These are phyloP conservation scores for Tylopilus sp. DNA, from an alignment of 768 basidiomycete species.

Conservation along the genomic window DNA sequence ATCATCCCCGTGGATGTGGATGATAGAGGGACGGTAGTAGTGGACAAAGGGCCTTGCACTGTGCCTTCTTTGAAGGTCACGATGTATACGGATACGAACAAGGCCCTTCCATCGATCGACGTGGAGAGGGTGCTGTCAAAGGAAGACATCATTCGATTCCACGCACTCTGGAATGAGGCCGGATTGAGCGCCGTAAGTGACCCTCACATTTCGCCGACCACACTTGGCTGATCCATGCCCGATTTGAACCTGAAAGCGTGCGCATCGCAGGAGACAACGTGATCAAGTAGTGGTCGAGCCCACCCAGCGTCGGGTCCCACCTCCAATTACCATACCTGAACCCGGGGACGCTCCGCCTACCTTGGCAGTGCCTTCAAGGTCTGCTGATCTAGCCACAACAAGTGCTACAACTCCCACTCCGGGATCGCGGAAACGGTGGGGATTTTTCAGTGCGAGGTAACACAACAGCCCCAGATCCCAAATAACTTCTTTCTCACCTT, in stretches of 20 bases:
- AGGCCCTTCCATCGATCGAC: constrained; percentile 13
- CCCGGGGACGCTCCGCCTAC: neutral
- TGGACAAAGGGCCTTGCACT: neutral
- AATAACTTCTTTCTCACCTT: neutral
- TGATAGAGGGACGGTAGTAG: neutral
- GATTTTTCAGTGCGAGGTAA: constrained; percentile 22
- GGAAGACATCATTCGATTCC: constrained; percentile 18
- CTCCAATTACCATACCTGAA: constrained; percentile 13
- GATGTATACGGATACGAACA: neutral
- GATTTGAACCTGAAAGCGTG: constrained; percentile 13
- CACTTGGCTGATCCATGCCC: neutral
- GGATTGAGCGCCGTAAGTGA: constrained; percentile 20
- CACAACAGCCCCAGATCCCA: neutral
- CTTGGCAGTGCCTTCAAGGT: neutral
- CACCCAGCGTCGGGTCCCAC: constrained; percentile 2
- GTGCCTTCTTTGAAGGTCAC: neutral
- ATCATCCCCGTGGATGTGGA: constrained; percentile 13
- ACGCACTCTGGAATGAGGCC: constrained; percentile 27
- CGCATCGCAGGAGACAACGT: constrained; percentile 19
- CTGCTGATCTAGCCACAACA: constrained; percentile 1
- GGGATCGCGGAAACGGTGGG: constrained; percentile 13
- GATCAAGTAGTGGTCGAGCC: neutral
- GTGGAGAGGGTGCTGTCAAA: constrained; percentile 17
- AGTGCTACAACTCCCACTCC: neutral
- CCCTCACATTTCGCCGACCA: neutral